A percentile compares a stretch with the other conserved stretches of the same genome.
These are phyloP conservation scores for Begonia peltatifolia DNA, from an alignment of 306 rosid genomes.

Conservation along the genomic window DNA sequence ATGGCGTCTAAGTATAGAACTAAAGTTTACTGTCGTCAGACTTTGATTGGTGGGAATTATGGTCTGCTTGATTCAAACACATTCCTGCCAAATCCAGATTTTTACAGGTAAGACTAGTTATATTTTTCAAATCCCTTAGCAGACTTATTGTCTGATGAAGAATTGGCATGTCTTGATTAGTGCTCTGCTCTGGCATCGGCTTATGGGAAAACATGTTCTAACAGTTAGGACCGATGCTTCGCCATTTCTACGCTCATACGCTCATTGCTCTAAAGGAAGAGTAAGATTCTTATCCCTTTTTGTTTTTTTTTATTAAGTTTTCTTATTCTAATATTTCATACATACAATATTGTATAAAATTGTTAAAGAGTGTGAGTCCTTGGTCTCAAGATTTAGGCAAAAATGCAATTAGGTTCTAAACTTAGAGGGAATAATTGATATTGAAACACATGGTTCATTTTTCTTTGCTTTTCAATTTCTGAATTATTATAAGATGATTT, in stretches of 20 bases:
- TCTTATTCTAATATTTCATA: too few species aligned
- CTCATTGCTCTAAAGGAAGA: slow-evolving; percentile 77
- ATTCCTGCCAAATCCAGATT: slow-evolving; percentile 85
- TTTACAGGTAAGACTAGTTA: slow-evolving; percentile 51
- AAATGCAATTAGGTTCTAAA: too few species aligned
- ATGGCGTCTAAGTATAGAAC: slow-evolving; percentile 64
- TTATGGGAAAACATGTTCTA: slow-evolving; percentile 78
- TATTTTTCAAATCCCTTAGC: neutral
- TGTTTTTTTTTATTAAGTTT: too few species aligned
- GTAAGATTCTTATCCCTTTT: slow-evolving; percentile 30
- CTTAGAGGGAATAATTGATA: too few species aligned
- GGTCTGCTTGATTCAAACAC: slow-evolving; percentile 67
- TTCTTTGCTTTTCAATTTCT: too few species aligned
- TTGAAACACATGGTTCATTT: too few species aligned
- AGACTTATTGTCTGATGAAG: slow-evolving; percentile 5
- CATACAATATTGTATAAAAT: too few species aligned
- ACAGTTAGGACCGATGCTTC: slow-evolving; percentile 27
- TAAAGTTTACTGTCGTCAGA: slow-evolving; percentile 82
- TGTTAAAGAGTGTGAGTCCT: too few species aligned
- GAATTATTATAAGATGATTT: too few species aligned
- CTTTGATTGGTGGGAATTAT: slow-evolving; percentile 85
- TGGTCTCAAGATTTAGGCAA: too few species aligned
- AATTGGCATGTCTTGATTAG: slow-evolving; percentile 15
- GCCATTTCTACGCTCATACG: slow-evolving; percentile 61
- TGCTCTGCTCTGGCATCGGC: slow-evolving; percentile 88